Evolutionary conservation across 768 basidiomycete species (phyloP).

Genomic region (Phanerochaete carnosa): DNA sequence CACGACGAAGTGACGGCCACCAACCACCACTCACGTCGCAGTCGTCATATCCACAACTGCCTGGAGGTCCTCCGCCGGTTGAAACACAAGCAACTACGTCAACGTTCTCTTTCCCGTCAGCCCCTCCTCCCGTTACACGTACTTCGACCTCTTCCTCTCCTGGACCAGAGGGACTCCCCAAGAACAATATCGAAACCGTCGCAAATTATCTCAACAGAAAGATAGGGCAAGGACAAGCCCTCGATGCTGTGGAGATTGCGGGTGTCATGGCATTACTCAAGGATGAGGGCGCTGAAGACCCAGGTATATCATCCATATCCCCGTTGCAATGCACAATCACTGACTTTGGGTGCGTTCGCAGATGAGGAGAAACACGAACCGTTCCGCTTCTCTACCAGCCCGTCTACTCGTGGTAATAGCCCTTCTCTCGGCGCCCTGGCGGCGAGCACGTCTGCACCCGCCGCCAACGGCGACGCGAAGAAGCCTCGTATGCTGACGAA

Average conservation of each 20-base stretch:
- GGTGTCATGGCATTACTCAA: constrained; percentile 55
- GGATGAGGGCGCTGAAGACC: constrained; percentile 28
- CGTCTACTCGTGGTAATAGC: constrained; percentile 38
- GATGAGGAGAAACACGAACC: constrained; percentile 43
- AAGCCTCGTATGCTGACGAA: constrained; percentile 50
- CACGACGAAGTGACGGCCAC: neutral
- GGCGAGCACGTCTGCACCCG: constrained; percentile 19
- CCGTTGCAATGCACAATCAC: constrained; percentile 3
- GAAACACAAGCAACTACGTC: neutral
- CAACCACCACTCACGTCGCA: neutral
- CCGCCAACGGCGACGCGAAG: constrained; percentile 13
- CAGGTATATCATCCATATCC: constrained; percentile 31
- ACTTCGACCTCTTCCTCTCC: neutral
- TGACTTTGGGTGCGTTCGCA: neutral
- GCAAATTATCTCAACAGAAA: constrained; percentile 46
- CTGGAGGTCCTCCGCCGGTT: neutral
- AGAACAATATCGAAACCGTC: constrained; percentile 46
- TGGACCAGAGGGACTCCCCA: constrained; percentile 5
- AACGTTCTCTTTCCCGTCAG: neutral
- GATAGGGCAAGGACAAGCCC: constrained; percentile 34
- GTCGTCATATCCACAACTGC: neutral
- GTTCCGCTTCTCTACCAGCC: constrained; percentile 59
- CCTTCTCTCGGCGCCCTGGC: constrained; percentile 27
- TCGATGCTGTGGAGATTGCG: constrained; percentile 51
- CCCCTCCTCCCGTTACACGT: neutral